These are phyloP conservation scores for Tinospora cordifolia DNA, from an alignment of 164 flowering plant genomes.

Conservation along the genomic window DNA sequence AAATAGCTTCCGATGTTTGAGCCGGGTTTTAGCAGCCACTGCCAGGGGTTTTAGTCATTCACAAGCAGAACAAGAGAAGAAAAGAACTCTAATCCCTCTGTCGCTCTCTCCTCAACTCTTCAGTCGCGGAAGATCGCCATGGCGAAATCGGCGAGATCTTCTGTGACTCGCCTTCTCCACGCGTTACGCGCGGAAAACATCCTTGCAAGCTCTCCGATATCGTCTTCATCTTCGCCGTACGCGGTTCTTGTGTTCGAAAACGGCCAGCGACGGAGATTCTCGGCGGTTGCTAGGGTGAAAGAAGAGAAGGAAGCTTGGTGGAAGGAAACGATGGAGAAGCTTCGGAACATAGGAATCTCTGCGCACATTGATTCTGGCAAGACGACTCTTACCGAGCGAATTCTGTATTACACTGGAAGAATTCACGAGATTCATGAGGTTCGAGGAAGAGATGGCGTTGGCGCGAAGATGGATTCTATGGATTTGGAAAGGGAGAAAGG, in stretches of 20 bases:
- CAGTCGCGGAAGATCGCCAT: slow-evolving; percentile 12
- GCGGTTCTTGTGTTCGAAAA: slow-evolving; percentile 33
- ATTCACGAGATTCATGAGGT: slow-evolving; percentile 98
- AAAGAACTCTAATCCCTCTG: too few species aligned
- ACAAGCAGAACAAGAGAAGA: too few species aligned
- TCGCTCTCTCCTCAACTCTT: too few species aligned
- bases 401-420: slow-evolving; percentile 78
- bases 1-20: too few species aligned
- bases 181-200: slow-evolving; percentile 22
- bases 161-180: slow-evolving; percentile 50
- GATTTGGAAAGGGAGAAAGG: slow-evolving; percentile 98
- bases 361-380: slow-evolving; percentile 98
- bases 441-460: slow-evolving; percentile 89
- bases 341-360: slow-evolving; percentile 90
- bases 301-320: slow-evolving; percentile 70
- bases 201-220: slow-evolving; percentile 9
- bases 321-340: slow-evolving; percentile 73
- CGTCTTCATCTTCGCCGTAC: slow-evolving; percentile 25
- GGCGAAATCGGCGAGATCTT: slow-evolving; percentile 38
- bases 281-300: slow-evolving; percentile 50
- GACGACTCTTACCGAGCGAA: slow-evolving; percentile 86
- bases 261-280: slow-evolving; percentile 38
- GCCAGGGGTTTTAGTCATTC: too few species aligned
- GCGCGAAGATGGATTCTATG: slow-evolving; percentile 99
- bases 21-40: too few species aligned